Conservation (phyloP, 768 basidiomycete species). For the Coprinopsis cinerea region DNA sequence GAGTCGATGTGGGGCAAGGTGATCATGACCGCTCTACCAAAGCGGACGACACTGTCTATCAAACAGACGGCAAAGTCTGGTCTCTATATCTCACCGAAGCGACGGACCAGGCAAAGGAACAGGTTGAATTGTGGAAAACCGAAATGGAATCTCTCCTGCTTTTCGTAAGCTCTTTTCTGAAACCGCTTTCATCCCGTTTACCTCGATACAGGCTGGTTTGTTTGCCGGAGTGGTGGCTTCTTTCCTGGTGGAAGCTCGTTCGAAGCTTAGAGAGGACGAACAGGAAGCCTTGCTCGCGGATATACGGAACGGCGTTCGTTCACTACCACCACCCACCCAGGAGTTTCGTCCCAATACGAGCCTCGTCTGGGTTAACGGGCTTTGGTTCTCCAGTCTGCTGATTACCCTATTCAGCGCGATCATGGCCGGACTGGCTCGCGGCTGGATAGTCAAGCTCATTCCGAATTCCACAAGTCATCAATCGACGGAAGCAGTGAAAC, state of each 20-base stretch:
- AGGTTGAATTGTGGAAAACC: neutral
- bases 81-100: neutral
- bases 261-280: constrained; percentile 11
- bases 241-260: neutral
- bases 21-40: too few species aligned
- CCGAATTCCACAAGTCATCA: constrained; percentile 11
- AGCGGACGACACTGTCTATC: too few species aligned
- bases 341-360: constrained; percentile 10
- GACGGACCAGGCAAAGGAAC: neutral
- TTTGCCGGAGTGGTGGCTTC: constrained; percentile 1
- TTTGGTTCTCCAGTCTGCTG: constrained; percentile 22
- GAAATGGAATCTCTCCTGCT: neutral
- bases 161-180: neutral
- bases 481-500: constrained; percentile 13
- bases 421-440: constrained; percentile 18
- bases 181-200: neutral
- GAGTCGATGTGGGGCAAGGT: too few species aligned
- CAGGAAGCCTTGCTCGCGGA: constrained; percentile 13
- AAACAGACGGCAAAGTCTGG: too few species aligned
- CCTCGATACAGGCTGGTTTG: constrained; percentile 13
- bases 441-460: constrained; percentile 16
- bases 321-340: neutral
- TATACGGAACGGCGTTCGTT: neutral
- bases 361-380: constrained; percentile 16
- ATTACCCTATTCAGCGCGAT: constrained; percentile 21